Conservation (phyloP, 106 monocot genomes). For the Alisma plantagoaquatica region DNA sequence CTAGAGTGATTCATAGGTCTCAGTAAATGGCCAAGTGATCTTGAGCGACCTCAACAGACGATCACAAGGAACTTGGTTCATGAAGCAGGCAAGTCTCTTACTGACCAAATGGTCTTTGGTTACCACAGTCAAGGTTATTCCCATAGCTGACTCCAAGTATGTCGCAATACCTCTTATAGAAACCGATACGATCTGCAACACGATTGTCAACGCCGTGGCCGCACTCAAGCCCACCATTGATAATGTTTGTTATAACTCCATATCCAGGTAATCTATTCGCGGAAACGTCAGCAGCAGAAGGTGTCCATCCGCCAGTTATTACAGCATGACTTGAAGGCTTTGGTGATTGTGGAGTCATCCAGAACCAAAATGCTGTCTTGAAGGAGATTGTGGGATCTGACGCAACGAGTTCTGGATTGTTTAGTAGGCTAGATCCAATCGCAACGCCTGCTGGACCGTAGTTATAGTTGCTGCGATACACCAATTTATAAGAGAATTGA, state of each 20-base stretch:
- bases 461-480: constrained; percentile 44
- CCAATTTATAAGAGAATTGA: not conserved
- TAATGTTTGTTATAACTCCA: too few relatives aligned
- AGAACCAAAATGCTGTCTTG: too few relatives aligned
- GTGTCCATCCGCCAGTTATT: constrained; percentile 35
- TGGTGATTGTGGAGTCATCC: too few relatives aligned
- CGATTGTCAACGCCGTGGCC: too few relatives aligned
- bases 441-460: constrained; percentile 41
- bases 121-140: constrained; percentile 32
- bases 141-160: constrained; percentile 32
- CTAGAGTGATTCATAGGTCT: too few relatives aligned
- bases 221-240: too few relatives aligned
- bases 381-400: too few relatives aligned
- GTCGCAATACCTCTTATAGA: constrained; percentile 42
- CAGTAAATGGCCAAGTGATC: too few relatives aligned
- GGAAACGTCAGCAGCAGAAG: constrained; percentile 15
- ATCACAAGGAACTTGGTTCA: too few relatives aligned
- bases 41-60: too few relatives aligned
- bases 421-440: constrained; percentile 26
- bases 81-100: too few relatives aligned
- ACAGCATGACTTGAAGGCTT: constrained; percentile 46
- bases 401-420: constrained; percentile 37
- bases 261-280: constrained; percentile 32
- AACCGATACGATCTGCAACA: too few relatives aligned
- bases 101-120: constrained; percentile 11